Evolutionary conservation across 1,284 basidiomycete genomes (phyloP).

Genomic region (Sporisorium exsertum): DNA sequence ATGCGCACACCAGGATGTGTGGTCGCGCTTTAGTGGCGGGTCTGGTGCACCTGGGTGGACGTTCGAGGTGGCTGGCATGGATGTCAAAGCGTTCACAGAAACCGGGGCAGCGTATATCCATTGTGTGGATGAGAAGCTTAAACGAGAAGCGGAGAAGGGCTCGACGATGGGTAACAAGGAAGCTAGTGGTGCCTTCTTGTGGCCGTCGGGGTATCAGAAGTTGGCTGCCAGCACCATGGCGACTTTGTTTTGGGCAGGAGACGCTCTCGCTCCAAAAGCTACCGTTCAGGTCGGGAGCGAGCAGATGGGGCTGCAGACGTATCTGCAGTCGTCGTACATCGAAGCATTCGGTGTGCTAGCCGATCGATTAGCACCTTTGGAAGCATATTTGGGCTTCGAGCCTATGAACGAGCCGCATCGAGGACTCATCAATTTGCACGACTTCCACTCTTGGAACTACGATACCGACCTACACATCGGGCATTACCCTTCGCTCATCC

Average conservation of each 20-base stretch:
- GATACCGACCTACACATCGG: slow-evolving; percentile 92
- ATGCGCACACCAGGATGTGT: slow-evolving; percentile 76
- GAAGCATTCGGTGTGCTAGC: slow-evolving; percentile 81
- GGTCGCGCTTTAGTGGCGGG: slow-evolving; percentile 93
- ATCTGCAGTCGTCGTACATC: slow-evolving; percentile 85
- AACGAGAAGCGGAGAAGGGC: neutral
- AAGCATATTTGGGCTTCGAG: slow-evolving; percentile 89
- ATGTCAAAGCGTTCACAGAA: slow-evolving; percentile 45
- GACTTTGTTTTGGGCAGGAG: slow-evolving; percentile 68
- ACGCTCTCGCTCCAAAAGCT: slow-evolving; percentile 81
- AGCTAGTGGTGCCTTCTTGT: slow-evolving; percentile 62
- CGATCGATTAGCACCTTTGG: slow-evolving; percentile 78
- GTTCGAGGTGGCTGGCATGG: slow-evolving; percentile 60
- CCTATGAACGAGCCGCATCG: slow-evolving; percentile 93
- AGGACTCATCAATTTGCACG: slow-evolving; percentile 86
- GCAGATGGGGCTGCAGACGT: slow-evolving; percentile 76
- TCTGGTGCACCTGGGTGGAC: slow-evolving; percentile 76
- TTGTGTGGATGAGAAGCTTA: slow-evolving; percentile 39
- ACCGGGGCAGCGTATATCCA: slow-evolving; percentile 66
- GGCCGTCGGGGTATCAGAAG: slow-evolving; percentile 68
- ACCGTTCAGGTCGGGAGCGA: slow-evolving; percentile 23
- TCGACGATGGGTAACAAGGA: slow-evolving; percentile 29
- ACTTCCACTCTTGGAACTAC: slow-evolving; percentile 85
- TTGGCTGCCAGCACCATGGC: slow-evolving; percentile 70
- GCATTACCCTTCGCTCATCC: slow-evolving; percentile 72